Evolutionary conservation across 306 rosid genomes (phyloP), one percentile per base, ranked within the genome.

Genomic region (Pyrus pyrifolia): DNA sequence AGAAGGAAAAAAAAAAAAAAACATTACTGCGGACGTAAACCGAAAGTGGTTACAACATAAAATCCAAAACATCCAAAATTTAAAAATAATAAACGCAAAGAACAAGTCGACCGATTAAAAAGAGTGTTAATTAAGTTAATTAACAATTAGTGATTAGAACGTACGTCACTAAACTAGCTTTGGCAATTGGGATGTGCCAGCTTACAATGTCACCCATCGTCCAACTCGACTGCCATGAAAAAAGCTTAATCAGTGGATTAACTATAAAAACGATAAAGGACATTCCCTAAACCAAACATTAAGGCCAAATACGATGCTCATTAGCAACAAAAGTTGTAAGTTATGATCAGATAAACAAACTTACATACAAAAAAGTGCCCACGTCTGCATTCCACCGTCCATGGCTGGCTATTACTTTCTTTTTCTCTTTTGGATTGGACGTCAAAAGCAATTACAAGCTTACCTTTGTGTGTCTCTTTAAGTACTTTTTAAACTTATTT

Each of bases 331-430:
- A 78, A 74, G 59, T 62, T 76, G 30, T 35, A 11, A 31, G 72
- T 8, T 74, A 25, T 40, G 19, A 60, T 49, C 9, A 51, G 60
- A 46, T n/a, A 38, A 73, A 73, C 59, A 42, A 59, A 25, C 58
- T 53, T 23, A 55, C 46, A 57, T 42, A 19, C 5, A 30, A 71
- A 33, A 60, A 65, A 61, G 72, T 71, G 65, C 67, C 52, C 75
- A 65, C 80, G 80, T 77, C 71, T 68, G 58, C 77, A 42, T 72
- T 75, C 78, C 86, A 83, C 86, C 19, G 27, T 69, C 75, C 23
- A 15, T 35, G 30, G 46, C 33, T 25, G 8, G 4, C 35, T 31
- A 18, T 4, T 31, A 17, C 11, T 7, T 8, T 15, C 5, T 64
- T 64, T 29, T 7, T 17, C 11, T 64, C 19, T 8, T 31, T 64